Evolutionary conservation across 495 filamentous ascomycete genomes (phyloP), one percentile per base, ranked within the genome.

Genomic region (Aspergillus funiculosus): DNA sequence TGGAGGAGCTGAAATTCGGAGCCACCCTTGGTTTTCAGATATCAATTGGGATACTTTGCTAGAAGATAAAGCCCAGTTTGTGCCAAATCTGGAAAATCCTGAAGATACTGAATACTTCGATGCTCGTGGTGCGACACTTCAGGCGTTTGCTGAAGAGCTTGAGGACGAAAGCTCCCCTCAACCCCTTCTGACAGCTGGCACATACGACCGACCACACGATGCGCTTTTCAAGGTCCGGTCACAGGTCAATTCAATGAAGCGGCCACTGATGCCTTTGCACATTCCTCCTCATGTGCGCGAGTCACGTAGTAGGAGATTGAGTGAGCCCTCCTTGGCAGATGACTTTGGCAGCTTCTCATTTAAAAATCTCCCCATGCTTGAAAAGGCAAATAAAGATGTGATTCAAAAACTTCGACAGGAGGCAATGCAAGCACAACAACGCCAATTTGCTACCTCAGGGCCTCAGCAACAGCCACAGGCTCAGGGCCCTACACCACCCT

Each of bases 71-170:
- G 89, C 92, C 14, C 82, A 94, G 46, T 98, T 98, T 59, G 82
- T 98, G n/a, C 92, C 92, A 2, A 83, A 83, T 21, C 80, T 85
- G 3, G 87, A 94, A 55, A 89, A 98, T 50, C 91, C 91, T 0
- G 92, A 98, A 61, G 91, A 97, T 54, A 98, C 92, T 0, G 92
- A 98, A 54, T 98, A 98, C 57, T 98, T 98, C 52, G 92, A 98
- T 68, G 68, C 87, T 26, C 80, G 92, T 36, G 92, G 92, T 20
- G 92, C 92, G 15, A 91, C 85, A 4, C 67, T 96, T 36, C 86
- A 95, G 56, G 78, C 83, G 5, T 97, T 97, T 59, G 79, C 83
- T 11, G 87, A 94, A 52, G 92, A 98, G 59, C 79, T 95, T 51
- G 92, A 96, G 61, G 92, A 97, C 56, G 88, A 94, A 57, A 66